Percentiles rank a stretch among this genome's conserved stretches.
phyloP scores from a whole-genome alignment of 352 stramenopile genomes.

The Phytopythium boreale region DNA sequence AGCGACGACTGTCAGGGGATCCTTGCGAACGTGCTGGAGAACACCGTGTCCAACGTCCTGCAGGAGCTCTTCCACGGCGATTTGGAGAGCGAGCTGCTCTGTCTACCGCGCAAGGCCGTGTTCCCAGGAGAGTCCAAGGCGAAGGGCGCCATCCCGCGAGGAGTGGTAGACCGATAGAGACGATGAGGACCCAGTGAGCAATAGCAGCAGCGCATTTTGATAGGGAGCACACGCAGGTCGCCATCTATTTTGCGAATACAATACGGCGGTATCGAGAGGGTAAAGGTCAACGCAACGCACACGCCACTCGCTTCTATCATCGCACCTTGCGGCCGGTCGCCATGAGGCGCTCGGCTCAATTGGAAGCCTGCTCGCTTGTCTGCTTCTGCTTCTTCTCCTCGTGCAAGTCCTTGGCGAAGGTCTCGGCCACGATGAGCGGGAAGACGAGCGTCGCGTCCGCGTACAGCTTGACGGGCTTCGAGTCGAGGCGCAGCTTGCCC shows the following conservation, averaged over 20 bases:
- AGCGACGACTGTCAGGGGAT: slow-evolving; percentile 70
- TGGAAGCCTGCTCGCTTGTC: slow-evolving; percentile 1
- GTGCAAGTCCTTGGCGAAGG: slow-evolving; percentile 96
- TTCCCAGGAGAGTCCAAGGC: slow-evolving; percentile 22
- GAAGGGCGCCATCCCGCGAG: not conserved
- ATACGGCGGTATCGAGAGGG: not conserved
- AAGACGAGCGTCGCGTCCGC: slow-evolving; percentile 98
- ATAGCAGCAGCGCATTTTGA: not conserved
- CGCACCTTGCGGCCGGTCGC: too few relatives aligned
- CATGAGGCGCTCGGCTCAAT: not conserved
- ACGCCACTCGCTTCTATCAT: not conserved
- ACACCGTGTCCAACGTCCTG: slow-evolving; percentile 78
- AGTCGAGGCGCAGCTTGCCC: slow-evolving; percentile 96
- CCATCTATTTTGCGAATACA: slow-evolving; percentile 9
- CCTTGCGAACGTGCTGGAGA: slow-evolving; percentile 59
- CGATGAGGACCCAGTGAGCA: not conserved
- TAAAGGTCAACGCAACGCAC: not conserved
- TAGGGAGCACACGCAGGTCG: not conserved
- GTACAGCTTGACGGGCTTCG: slow-evolving; percentile 96
- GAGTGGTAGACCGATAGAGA: not conserved
- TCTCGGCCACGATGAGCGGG: slow-evolving; percentile 98
- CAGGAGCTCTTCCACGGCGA: slow-evolving; percentile 83
- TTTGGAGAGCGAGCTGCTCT: slow-evolving; percentile 62
- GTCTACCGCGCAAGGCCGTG: slow-evolving; percentile 54
- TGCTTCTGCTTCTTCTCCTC: slow-evolving; percentile 36